Evolutionary conservation across 139 green algal genomes (phyloP), one percentile per base, ranked within the genome.

Genomic region (Monoraphidium neglectum): DNA sequence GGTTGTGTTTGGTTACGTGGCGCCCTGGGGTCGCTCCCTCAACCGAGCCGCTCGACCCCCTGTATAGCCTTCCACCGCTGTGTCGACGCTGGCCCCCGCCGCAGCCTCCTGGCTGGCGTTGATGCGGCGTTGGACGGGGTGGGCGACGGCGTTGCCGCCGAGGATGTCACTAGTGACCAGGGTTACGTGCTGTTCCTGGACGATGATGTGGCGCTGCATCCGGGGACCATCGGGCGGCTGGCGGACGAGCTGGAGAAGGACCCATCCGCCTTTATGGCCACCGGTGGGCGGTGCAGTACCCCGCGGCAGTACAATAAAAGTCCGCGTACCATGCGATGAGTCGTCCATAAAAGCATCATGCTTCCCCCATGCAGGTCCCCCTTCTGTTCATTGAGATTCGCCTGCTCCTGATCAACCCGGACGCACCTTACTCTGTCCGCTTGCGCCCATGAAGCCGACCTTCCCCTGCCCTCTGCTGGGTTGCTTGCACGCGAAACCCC

Each of bases 181-280:
- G 71, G 51, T 2, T 98, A 95, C 43, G 72, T 97, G 18, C 84
- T 97, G 30, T 96, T 95, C 54, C 76, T 98, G 67, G 95, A 98
- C 68, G 95, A 98, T 79, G 95, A 98, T 71, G 88, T 98, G n/a
- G 67, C 79, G 72, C 78, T 94, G 40, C 91, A 97, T 73, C 86
- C 89, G 2, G 71, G 70, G 8, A 88, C 77, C 38, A 60, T 98
- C 35, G 26, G 35, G 15, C 56, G 81, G 46, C 71, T 98, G 36
- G 89, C 97, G 21, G 40, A 35, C 3, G 70, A 84, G 18, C 67
- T 98, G 83, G 83, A 96, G 60, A n/a, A 23, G 2, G 73, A 95
- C 24, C 63, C 76, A 0, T 32, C 30, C 2, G 57, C 86, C 1
- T 95, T 95, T 76, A 92, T 97, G 86, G 87, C 83, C 18, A 97